Conservation (phyloP, 2,329 filamentous ascomycete species). For the Fusarium robinianum region DNA sequence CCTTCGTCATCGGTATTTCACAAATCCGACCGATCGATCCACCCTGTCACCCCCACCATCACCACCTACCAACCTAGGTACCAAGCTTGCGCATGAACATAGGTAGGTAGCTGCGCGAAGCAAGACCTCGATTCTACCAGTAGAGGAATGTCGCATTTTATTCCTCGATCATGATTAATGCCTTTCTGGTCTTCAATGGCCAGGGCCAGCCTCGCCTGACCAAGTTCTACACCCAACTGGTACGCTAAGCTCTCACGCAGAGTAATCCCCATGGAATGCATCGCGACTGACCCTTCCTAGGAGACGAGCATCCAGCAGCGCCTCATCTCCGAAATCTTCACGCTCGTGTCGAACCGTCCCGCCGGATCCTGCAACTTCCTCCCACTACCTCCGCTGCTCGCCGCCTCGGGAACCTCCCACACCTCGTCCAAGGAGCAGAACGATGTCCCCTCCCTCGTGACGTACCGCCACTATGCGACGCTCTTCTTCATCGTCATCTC, state of each 20-base stretch:
- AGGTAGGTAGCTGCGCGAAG: too few species aligned
- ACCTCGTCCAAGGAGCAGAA: conserved; percentile 72
- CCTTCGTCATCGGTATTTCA: conserved; percentile 26
- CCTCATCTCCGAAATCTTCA: conserved; percentile 96
- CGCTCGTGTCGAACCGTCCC: conserved; percentile 88
- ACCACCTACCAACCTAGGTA: conserved; percentile 5
- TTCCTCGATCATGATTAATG: conserved; percentile 81
- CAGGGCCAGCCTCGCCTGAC: conserved; percentile 94
- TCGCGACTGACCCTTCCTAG: conserved; percentile 51
- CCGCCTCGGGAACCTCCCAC: conserved; percentile 64
- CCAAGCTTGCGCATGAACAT: conserved; percentile 5
- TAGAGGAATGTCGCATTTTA: conserved; percentile 27
- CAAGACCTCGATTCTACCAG: conserved; percentile 2
- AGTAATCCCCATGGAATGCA: conserved; percentile 4
- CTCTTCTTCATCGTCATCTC: conserved; percentile 99
- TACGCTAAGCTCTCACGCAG: conserved; percentile 43
- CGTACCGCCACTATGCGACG: conserved; percentile 97
- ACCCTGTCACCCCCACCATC: conserved; percentile 32
- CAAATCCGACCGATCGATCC: too few species aligned
- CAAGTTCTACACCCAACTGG: conserved; percentile 98
- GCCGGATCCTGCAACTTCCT: conserved; percentile 97
- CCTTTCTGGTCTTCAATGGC: conserved; percentile 98
- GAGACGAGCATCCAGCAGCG: conserved; percentile 97
- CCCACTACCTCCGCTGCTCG: conserved; percentile 71
- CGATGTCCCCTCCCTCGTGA: conserved; percentile 92